Evolutionary conservation across 768 basidiomycete genomes (phyloP), one percentile per base, ranked within the genome.

Genomic region (Saitozyma podzolica): DNA sequence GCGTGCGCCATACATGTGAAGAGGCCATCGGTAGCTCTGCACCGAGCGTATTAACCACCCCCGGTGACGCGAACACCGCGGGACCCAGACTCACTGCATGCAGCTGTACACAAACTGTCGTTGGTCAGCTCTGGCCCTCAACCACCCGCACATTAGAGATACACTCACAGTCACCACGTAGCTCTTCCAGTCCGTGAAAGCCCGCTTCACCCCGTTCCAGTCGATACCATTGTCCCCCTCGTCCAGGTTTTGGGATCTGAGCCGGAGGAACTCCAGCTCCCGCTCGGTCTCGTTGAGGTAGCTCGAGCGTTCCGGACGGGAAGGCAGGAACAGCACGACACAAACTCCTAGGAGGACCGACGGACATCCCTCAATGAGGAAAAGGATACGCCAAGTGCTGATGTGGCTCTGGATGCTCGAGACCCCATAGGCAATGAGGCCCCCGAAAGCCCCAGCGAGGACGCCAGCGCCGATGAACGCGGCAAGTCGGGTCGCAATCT

Each of bases 341-440:
- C 86, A 2, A 9, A 89, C 3, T 0, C 87, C 89, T 4, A 91
- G 82, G 3, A 88, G 16, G 6, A 91, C 75, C 0, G 89, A 81
- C 5, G 90, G 89, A 14, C 86, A 76, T 40, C 90, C 89, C 83
- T 91, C 89, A 45, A 90, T 82, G 64, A 91, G 85, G 77, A 90
- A 90, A 6, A 91, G 78, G 19, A 88, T 80, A 58, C 84, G 82
- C 88, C 85, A 87, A 29, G 64, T 56, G n/a, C 45, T 49, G 11
- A 68, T 45, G 5, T 42, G 52, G 64, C 85, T 82, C 11, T 80
- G 69, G 39, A 87, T 74, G 70, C 89, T 83, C 68, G 89, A 88
- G 8, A 91, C 81, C 0, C 89, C 90, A 65, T 88, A 91, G 2
- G 90, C 89, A 43, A 91, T 84, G 52, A 91, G 80, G 19, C 90